These are phyloP conservation scores for Terana coerulea DNA, from an alignment of 768 basidiomycete species.

Conservation along the genomic window DNA sequence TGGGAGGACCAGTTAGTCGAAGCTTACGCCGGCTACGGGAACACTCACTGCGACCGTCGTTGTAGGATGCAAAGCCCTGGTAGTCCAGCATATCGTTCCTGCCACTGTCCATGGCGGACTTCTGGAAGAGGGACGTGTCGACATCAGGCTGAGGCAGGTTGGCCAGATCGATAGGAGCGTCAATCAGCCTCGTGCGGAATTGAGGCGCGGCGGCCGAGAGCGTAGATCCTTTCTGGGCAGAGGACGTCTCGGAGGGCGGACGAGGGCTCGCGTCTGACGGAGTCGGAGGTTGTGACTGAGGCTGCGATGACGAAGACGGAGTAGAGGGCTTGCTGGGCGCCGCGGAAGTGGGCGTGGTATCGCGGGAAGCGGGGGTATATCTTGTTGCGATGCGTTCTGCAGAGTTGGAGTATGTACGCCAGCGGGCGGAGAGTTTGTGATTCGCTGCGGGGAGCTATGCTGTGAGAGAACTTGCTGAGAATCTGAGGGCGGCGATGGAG, in stretches of 20 bases:
- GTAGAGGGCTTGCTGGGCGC: constrained; percentile 3
- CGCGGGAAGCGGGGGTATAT: constrained; percentile 11
- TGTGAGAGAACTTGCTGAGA: neutral
- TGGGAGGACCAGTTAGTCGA: neutral
- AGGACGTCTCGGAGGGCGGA: neutral
- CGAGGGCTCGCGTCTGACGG: neutral
- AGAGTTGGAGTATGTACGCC: neutral
- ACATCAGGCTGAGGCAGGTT: neutral
- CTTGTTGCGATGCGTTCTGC: constrained; percentile 1
- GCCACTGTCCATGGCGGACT: neutral
- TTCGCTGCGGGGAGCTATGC: constrained; percentile 7
- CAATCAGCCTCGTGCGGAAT: constrained; percentile 8
- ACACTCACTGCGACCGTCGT: constrained; percentile 11
- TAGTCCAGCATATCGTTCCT: neutral
- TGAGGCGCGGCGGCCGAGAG: constrained; percentile 14
- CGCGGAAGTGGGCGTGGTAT: constrained; percentile 10
- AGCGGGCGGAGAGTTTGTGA: neutral
- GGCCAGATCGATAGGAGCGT: constrained; percentile 1
- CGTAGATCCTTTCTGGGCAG: neutral
- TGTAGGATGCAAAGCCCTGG: neutral
- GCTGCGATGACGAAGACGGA: neutral
- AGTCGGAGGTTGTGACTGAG: neutral
- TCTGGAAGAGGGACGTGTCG: neutral
- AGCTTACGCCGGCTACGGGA: neutral
- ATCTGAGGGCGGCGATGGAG: constrained; percentile 1